Percentiles rank a stretch among this genome's conserved stretches.
Conservation (phyloP, 139 green algal genomes). For the Chlamydomonas applanata region DNA sequence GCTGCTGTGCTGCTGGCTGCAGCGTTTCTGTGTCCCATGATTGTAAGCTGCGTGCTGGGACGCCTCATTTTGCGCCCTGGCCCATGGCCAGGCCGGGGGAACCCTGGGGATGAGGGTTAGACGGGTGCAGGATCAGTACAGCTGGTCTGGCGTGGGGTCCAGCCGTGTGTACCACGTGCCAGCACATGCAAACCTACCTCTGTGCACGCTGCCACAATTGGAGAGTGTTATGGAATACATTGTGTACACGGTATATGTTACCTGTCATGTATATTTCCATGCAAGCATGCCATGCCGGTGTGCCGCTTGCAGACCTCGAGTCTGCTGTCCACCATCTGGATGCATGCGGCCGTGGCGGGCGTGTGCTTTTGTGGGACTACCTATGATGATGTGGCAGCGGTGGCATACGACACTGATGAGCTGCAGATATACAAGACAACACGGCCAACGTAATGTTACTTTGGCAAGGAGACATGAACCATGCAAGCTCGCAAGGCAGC, state of each 20-base stretch:
- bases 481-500: conserved; percentile 46
- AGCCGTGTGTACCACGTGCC: too few relatives aligned
- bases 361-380: conserved; percentile 43
- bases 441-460: conserved; percentile 2
- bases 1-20: neutral
- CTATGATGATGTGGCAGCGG: conserved; percentile 41
- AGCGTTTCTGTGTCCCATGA: neutral
- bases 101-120: too few relatives aligned
- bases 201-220: too few relatives aligned
- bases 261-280: too few relatives aligned
- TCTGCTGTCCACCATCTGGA: conserved; percentile 35
- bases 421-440: conserved; percentile 32
- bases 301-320: conserved; percentile 16
- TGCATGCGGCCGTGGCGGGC: conserved; percentile 34
- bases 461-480: too few relatives aligned
- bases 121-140: too few relatives aligned
- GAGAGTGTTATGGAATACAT: too few relatives aligned
- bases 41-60: neutral
- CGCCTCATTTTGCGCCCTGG: neutral
- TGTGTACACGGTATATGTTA: too few relatives aligned
- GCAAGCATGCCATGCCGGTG: neutral
- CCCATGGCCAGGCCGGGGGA: too few relatives aligned
- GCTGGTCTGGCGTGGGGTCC: too few relatives aligned
- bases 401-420: conserved; percentile 46
- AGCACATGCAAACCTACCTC: too few relatives aligned